These are phyloP conservation scores for Pythium brachiatum DNA, from an alignment of 352 stramenopile genomes.

Conservation along the genomic window DNA sequence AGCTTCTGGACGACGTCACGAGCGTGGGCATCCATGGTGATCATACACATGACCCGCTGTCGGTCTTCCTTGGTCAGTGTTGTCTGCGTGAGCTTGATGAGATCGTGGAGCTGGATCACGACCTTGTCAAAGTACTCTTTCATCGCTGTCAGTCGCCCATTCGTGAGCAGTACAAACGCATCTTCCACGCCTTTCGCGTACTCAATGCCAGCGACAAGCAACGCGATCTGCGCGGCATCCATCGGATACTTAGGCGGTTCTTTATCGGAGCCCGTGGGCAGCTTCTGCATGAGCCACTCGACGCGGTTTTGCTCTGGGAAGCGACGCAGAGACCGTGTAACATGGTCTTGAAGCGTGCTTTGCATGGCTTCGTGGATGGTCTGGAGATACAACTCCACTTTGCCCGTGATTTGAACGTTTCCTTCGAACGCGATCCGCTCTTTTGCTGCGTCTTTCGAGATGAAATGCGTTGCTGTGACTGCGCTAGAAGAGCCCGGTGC, in stretches of 20 bases:
- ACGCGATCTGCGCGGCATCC: constrained; percentile 90
- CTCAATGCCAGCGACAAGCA: constrained; percentile 90
- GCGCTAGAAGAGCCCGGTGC: constrained; percentile 9
- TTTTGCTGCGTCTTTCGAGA: constrained; percentile 87
- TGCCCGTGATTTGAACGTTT: constrained; percentile 87
- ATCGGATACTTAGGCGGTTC: constrained; percentile 42
- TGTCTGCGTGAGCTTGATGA: constrained; percentile 90
- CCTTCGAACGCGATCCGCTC: constrained; percentile 91
- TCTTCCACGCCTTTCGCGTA: constrained; percentile 87
- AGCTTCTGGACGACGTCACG: constrained; percentile 92
- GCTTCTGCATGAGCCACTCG: constrained; percentile 92
- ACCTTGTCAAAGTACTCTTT: constrained; percentile 82
- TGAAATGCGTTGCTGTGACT: constrained; percentile 81
- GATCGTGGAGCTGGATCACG: constrained; percentile 88
- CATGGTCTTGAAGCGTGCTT: constrained; percentile 83
- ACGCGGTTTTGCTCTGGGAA: constrained; percentile 89
- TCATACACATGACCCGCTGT: constrained; percentile 92
- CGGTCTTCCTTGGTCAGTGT: constrained; percentile 85
- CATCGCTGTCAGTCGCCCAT: constrained; percentile 81
- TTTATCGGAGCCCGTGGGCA: constrained; percentile 27
- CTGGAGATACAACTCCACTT: constrained; percentile 96
- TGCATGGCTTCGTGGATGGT: constrained; percentile 91
- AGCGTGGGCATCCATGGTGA: constrained; percentile 93
- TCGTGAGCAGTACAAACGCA: constrained; percentile 60
- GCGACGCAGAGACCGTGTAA: constrained; percentile 81